Percentiles rank a stretch among this genome's conserved stretches.
Conservation (phyloP, 345 rosid species). For the Gossypium thurberi region DNA sequence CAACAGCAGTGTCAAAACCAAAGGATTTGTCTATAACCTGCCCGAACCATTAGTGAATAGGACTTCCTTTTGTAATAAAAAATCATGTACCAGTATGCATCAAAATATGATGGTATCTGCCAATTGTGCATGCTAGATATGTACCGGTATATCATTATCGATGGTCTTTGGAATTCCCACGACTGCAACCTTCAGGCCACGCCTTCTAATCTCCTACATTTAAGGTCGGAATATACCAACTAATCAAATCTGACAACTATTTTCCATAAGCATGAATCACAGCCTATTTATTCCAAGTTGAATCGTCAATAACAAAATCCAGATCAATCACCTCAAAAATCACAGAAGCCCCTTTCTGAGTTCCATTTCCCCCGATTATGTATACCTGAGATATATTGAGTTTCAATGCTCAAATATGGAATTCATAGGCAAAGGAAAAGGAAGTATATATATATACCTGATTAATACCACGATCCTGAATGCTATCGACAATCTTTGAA, state of each 20-base stretch:
- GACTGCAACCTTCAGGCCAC: constrained; percentile 80
- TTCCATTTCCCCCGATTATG: constrained; percentile 90
- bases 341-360: constrained; percentile 79
- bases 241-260: constrained; percentile 1
- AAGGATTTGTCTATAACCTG: constrained; percentile 75
- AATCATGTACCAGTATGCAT: background rate
- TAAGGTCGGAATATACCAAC: background rate
- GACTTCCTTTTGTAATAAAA: background rate
- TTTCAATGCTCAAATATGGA: background rate
- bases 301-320: background rate
- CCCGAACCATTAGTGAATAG: background rate
- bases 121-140: background rate
- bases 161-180: constrained; percentile 89
- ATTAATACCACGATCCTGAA: constrained; percentile 92
- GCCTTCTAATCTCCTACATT: constrained; percentile 60
- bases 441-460: constrained; percentile 36
- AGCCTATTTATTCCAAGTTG: background rate
- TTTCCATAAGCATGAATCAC: background rate
- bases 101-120: background rate
- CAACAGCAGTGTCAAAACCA: constrained; percentile 60
- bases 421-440: background rate
- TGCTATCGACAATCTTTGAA: constrained; percentile 82
- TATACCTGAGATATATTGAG: constrained; percentile 44
- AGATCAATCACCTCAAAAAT: constrained; percentile 56
- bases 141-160: constrained; percentile 83